These are phyloP conservation scores for Phytophthora podocarpi DNA, from an alignment of 352 stramenopile genomes.

Conservation along the genomic window DNA sequence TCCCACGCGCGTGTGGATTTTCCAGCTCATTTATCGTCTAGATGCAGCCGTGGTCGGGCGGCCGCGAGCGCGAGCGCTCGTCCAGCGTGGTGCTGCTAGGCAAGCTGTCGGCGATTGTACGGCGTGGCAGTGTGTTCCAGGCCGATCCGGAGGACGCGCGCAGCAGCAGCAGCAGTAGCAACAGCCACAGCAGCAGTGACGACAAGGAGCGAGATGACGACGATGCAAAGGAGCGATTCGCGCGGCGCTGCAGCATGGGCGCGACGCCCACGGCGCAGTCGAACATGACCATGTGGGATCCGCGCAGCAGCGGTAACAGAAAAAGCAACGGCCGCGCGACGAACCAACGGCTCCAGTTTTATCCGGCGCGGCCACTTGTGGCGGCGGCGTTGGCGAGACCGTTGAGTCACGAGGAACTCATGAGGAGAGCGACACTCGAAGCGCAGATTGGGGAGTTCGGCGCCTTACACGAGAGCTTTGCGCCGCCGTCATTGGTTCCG, in stretches of 20 bases:
- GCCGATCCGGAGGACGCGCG: slow-evolving; percentile 28
- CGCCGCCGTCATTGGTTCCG: slow-evolving; percentile 1
- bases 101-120: slow-evolving; percentile 59
- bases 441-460: slow-evolving; percentile 27
- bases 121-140: slow-evolving; percentile 44
- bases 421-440: slow-evolving; percentile 27
- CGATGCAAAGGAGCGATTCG: neutral
- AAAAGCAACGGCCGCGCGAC: slow-evolving; percentile 1
- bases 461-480: slow-evolving; percentile 39
- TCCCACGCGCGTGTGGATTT: slow-evolving; percentile 1
- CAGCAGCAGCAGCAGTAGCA: slow-evolving; percentile 21
- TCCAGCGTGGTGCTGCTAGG: slow-evolving; percentile 51
- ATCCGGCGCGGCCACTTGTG: slow-evolving; percentile 32
- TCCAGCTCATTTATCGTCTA: neutral
- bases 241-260: slow-evolving; percentile 21
- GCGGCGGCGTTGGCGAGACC: slow-evolving; percentile 31
- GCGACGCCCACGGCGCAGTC: slow-evolving; percentile 16
- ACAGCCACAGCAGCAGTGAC: slow-evolving; percentile 13
- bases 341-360: slow-evolving; percentile 43
- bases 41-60: slow-evolving; percentile 41
- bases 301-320: slow-evolving; percentile 1
- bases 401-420: slow-evolving; percentile 32
- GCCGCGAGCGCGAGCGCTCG: slow-evolving; percentile 36
- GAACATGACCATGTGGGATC: slow-evolving; percentile 35
- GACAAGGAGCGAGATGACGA: slow-evolving; percentile 27